These are phyloP conservation scores for Fonsecaea pedrosoi DNA, from an alignment of 2,329 filamentous ascomycete species.

Conservation along the genomic window DNA sequence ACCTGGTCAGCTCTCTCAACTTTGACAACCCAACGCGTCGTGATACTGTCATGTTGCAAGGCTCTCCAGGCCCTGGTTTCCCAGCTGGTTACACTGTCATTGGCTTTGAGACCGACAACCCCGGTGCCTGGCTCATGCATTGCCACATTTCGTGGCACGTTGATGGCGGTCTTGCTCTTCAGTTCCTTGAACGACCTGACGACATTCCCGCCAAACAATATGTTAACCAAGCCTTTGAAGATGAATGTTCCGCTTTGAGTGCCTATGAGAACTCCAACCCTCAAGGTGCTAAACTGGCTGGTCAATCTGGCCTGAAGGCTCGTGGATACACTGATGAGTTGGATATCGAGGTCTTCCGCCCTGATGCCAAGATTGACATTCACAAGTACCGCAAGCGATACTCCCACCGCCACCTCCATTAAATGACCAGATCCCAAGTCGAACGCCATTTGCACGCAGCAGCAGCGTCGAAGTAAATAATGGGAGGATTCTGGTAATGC, in stretches of 20 bases:
- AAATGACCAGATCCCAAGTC: conserved; percentile 10
- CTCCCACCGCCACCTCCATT: conserved; percentile 24
- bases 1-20: conserved; percentile 65
- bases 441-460: conserved; percentile 22
- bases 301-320: conserved; percentile 31
- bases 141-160: conserved; percentile 84
- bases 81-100: conserved; percentile 67
- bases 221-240: conserved; percentile 30
- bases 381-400: conserved; percentile 29
- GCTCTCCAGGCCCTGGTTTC: conserved; percentile 27
- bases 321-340: conserved; percentile 23
- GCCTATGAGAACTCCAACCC: conserved; percentile 27
- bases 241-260: conserved; percentile 31
- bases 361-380: conserved; percentile 27
- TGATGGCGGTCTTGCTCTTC: conserved; percentile 67
- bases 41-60: conserved; percentile 59
- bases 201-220: conserved; percentile 32
- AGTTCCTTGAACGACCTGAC: conserved; percentile 43
- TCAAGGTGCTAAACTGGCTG: conserved; percentile 20
- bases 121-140: conserved; percentile 73
- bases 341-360: conserved; percentile 15
- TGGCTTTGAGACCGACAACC: conserved; percentile 54
- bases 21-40: conserved; percentile 67
- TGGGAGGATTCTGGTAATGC: conserved; percentile 22
- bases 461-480: conserved; percentile 27